Percentiles rank a stretch among this genome's conserved stretches.
Conservation (phyloP, 352 stramenopile species). For the Phytophthora rubi region DNA sequence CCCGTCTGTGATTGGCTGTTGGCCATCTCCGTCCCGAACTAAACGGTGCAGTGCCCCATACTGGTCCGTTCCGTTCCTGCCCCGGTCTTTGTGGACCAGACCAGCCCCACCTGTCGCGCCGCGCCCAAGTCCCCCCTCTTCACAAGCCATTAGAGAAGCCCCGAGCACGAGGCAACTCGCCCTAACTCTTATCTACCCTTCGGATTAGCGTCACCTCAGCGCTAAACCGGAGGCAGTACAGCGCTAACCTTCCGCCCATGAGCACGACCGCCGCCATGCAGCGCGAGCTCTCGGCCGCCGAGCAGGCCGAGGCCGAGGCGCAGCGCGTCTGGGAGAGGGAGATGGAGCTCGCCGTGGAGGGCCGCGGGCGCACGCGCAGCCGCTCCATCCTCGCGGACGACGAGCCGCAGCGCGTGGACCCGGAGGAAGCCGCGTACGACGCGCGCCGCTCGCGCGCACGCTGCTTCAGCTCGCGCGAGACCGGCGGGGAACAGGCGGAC, state of each 20-base stretch:
- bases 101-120: conserved; percentile 11
- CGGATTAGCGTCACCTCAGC: not conserved
- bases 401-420: conserved; percentile 10
- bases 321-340: conserved; percentile 77
- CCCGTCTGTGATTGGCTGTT: conserved; percentile 9
- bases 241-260: conserved; percentile 18
- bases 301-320: conserved; percentile 56
- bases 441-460: conserved; percentile 42
- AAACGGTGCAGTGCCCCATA: conserved; percentile 6
- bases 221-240: conserved; percentile 12
- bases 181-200: conserved; percentile 5
- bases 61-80: not conserved
- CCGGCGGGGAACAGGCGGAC: not conserved
- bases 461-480: conserved; percentile 57
- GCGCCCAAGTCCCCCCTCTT: conserved; percentile 10
- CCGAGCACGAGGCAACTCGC: conserved; percentile 1
- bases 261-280: conserved; percentile 26
- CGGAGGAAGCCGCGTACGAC: conserved; percentile 4
- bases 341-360: conserved; percentile 82
- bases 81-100: conserved; percentile 21
- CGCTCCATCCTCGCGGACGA: conserved; percentile 80
- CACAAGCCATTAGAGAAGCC: conserved; percentile 31
- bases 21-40: conserved; percentile 6
- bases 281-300: conserved; percentile 13
- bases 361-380: conserved; percentile 75